These are phyloP conservation scores for Vigna reflexopilosa DNA, from an alignment of 306 rosid species.

Conservation along the genomic window DNA sequence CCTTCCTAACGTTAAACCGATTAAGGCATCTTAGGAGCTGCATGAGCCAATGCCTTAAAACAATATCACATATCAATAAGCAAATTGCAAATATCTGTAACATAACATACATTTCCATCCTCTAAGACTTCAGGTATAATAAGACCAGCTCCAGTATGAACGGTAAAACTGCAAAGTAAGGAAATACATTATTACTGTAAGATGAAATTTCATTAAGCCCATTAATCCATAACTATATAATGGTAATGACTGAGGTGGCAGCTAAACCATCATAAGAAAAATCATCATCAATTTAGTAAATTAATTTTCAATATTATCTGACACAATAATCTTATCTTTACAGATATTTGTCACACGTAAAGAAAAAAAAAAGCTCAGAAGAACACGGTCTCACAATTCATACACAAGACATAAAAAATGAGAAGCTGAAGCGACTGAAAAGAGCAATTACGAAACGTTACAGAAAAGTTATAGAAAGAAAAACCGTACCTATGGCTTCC, in stretches of 20 bases:
- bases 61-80: constrained; percentile 29
- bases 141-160: constrained; percentile 93
- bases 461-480: background rate
- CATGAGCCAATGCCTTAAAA: constrained; percentile 18
- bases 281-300: background rate
- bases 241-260: constrained; percentile 8
- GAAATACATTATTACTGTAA: background rate
- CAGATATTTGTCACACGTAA: background rate
- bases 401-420: background rate
- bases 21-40: constrained; percentile 32
- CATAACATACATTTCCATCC: constrained; percentile 67
- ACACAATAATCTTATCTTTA: background rate
- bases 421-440: background rate
- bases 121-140: constrained; percentile 88
- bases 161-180: constrained; percentile 63
- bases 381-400: background rate
- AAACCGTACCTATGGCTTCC: constrained; percentile 75
- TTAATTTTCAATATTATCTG: constrained; percentile 19
- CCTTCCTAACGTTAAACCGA: background rate
- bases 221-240: background rate
- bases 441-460: background rate
- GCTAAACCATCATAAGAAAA: background rate
- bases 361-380: background rate
- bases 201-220: constrained; percentile 3
- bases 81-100: constrained; percentile 28